phyloP scores from a whole-genome alignment of 345 rosid species.

The Eucalyptus lansdowneana region DNA sequence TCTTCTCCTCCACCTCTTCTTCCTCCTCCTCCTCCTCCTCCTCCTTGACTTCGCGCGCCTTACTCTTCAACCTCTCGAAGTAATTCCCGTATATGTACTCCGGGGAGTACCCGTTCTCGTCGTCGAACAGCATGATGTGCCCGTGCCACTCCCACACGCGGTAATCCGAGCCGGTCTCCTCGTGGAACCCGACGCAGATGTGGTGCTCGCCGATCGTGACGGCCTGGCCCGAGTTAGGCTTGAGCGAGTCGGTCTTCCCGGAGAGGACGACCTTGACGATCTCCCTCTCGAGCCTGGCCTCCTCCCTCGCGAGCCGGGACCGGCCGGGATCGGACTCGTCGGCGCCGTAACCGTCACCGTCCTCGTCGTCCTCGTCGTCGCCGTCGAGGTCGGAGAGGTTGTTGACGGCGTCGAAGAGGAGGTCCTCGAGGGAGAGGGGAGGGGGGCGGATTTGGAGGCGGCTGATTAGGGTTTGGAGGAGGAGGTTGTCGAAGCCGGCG shows the following conservation, averaged over 20 bases:
- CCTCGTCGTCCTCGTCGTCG: slow-evolving; percentile 5
- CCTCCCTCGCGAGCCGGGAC: slow-evolving; percentile 60
- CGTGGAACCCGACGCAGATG: slow-evolving; percentile 77
- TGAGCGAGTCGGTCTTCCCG: slow-evolving; percentile 59
- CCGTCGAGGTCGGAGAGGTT: slow-evolving; percentile 22
- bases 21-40: slow-evolving; percentile 21
- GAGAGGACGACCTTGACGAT: slow-evolving; percentile 60
- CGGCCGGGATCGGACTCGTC: slow-evolving; percentile 12
- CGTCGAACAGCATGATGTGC: slow-evolving; percentile 87
- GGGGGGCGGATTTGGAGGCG: slow-evolving; percentile 71
- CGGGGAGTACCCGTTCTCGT: slow-evolving; percentile 70
- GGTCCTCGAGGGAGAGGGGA: slow-evolving; percentile 69
- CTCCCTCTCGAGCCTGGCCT: slow-evolving; percentile 76
- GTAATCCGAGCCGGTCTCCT: slow-evolving; percentile 76
- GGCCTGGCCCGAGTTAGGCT: slow-evolving; percentile 93
- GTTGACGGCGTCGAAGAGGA: slow-evolving; percentile 48
- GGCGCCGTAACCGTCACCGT: slow-evolving; percentile 17
- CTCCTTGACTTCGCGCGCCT: slow-evolving; percentile 7
- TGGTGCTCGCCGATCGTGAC: slow-evolving; percentile 83
- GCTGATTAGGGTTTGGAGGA: slow-evolving; percentile 70
- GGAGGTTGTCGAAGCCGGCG: slow-evolving; percentile 54
- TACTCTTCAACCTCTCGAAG: slow-evolving; percentile 67
- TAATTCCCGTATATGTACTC: slow-evolving; percentile 97
- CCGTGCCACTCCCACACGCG: slow-evolving; percentile 99
- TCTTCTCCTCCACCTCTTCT: slow-evolving; percentile 28